phyloP scores from a whole-genome alignment of 176 grass and related monocot species.

The Triticum turgidum region DNA sequence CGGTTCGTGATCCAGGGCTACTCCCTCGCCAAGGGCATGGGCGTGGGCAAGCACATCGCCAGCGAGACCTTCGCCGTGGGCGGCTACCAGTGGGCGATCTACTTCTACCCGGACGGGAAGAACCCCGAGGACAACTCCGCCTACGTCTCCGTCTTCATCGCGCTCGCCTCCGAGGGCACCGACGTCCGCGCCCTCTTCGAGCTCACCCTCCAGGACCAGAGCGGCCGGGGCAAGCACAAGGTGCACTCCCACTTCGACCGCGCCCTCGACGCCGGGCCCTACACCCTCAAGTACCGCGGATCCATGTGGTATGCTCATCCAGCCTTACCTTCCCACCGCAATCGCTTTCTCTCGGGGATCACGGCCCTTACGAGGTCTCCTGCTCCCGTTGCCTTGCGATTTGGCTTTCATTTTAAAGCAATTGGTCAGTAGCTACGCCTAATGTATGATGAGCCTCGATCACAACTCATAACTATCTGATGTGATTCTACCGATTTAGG shows the following conservation, averaged over 20 bases:
- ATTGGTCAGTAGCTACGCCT: background rate
- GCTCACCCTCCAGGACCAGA: slow-evolving; percentile 91
- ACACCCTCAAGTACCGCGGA: slow-evolving; percentile 87
- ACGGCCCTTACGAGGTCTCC: background rate
- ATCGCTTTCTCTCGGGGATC: background rate
- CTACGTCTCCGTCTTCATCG: slow-evolving; percentile 96
- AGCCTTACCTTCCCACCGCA: background rate
- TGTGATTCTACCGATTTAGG: background rate
- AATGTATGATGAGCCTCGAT: background rate
- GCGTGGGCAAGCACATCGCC: slow-evolving; percentile 90
- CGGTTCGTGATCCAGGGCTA: slow-evolving; percentile 90
- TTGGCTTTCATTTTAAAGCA: background rate
- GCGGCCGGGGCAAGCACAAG: slow-evolving; percentile 81
- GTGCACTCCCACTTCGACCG: slow-evolving; percentile 90
- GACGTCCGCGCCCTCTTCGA: slow-evolving; percentile 96
- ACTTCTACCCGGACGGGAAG: slow-evolving; percentile 97
- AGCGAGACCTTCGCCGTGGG: slow-evolving; percentile 92
- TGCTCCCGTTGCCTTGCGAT: background rate
- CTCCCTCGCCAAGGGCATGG: slow-evolving; percentile 94
- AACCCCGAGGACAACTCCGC: slow-evolving; percentile 88
- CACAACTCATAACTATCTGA: too few species aligned
- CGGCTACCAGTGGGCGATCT: slow-evolving; percentile 89
- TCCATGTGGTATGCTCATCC: slow-evolving; percentile 80
- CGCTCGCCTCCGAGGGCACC: slow-evolving; percentile 77
- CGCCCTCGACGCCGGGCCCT: slow-evolving; percentile 74